Conservation (phyloP, 129 eudicot genomes). For the Saussurea involucrata region DNA sequence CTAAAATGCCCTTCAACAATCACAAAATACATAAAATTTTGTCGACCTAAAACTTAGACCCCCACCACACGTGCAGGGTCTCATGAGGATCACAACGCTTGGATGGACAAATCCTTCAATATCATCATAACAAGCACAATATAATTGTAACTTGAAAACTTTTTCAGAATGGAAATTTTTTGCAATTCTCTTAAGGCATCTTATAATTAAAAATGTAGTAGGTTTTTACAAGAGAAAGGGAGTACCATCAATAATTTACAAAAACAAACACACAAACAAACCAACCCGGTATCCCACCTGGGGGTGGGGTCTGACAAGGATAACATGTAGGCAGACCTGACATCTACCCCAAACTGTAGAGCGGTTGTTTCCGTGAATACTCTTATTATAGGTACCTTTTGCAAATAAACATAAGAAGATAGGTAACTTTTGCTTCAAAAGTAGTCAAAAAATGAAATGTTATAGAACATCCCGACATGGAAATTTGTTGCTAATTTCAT, state of each 20-base stretch:
- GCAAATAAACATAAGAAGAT: background rate
- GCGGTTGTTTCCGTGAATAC: background rate
- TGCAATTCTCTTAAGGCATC: background rate
- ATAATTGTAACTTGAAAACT: background rate
- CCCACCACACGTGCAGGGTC: background rate
- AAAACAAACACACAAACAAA: too few relatives aligned
- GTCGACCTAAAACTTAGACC: background rate
- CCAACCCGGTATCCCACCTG: background rate
- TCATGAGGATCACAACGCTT: background rate
- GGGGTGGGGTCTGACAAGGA: too few relatives aligned
- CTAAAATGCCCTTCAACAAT: constrained; percentile 9
- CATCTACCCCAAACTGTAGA: background rate
- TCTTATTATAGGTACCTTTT: background rate
- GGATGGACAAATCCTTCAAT: background rate
- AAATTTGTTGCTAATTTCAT: background rate
- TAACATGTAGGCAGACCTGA: background rate
- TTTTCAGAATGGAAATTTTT: background rate
- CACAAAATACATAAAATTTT: background rate
- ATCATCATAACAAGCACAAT: background rate
- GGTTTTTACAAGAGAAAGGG: background rate
- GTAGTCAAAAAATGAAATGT: background rate
- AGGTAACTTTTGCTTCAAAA: background rate
- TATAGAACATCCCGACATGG: background rate
- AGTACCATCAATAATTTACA: background rate
- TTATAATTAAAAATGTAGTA: background rate